phyloP scores from a whole-genome alignment of 2,329 filamentous ascomycete genomes.

The Arthroderma sp. region DNA sequence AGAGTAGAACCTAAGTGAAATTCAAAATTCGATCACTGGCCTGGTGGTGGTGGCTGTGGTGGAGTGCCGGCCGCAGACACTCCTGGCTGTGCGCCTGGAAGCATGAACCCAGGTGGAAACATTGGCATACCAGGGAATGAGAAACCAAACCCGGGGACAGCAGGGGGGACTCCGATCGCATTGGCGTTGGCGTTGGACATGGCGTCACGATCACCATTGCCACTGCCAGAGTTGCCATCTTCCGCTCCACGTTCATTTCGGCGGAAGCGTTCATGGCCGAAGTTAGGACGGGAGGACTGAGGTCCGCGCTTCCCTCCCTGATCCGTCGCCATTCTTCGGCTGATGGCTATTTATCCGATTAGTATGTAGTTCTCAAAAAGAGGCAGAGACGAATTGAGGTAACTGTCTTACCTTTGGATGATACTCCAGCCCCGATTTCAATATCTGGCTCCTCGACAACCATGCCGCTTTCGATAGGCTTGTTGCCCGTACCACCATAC shows the following conservation, averaged over 20 bases:
- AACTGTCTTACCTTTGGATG: conserved; percentile 57
- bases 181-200: conserved; percentile 18
- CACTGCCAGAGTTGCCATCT: conserved; percentile 14
- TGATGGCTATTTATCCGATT: conserved; percentile 30
- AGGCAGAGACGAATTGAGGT: not conserved
- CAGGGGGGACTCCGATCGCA: conserved; percentile 39
- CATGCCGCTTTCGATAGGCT: conserved; percentile 65
- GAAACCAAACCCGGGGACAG: conserved; percentile 44
- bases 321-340: conserved; percentile 39
- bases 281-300: conserved; percentile 29
- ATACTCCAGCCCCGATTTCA: conserved; percentile 93
- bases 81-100: conserved; percentile 13
- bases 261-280: conserved; percentile 15
- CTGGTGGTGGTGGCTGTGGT: conserved; percentile 26
- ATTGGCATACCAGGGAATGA: conserved; percentile 37
- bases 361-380: conserved; percentile 7
- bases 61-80: conserved; percentile 14
- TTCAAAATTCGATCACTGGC: conserved; percentile 20
- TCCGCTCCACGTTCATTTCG: conserved; percentile 15
- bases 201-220: conserved; percentile 23
- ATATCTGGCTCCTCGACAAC: conserved; percentile 96
- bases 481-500: conserved; percentile 81
- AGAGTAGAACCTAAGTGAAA: not conserved
- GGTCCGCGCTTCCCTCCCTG: conserved; percentile 37
- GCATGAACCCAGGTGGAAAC: conserved; percentile 36